Conservation (phyloP, 345 rosid species). For the Eucalyptus erythrocorys region DNA sequence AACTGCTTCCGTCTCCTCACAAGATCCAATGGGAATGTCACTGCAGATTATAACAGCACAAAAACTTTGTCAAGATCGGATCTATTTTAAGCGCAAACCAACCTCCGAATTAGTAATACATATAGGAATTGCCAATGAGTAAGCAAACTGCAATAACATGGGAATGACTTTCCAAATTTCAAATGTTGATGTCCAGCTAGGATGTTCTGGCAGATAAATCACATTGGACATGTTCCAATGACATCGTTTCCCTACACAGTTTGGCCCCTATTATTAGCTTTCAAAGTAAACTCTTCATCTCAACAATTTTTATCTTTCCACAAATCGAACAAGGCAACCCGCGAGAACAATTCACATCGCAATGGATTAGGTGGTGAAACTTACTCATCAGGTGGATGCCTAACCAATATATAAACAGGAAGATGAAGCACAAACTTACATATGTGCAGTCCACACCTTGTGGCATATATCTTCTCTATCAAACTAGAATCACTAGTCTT, state of each 20-base stretch:
- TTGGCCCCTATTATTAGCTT: background rate
- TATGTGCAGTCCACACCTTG: background rate
- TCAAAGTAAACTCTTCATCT: background rate
- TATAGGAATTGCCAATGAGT: background rate
- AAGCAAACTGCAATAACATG: background rate
- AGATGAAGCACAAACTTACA: background rate
- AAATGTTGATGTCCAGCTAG: background rate
- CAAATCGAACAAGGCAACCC: background rate
- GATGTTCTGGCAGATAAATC: background rate
- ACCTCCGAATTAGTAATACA: background rate
- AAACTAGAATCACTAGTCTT: background rate
- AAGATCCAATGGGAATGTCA: constrained; percentile 86
- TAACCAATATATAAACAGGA: background rate
- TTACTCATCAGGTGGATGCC: background rate
- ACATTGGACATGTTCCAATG: background rate
- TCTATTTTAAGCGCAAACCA: background rate
- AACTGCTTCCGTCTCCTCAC: constrained; percentile 90
- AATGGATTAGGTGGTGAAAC: background rate
- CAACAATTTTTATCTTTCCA: background rate
- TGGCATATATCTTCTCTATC: background rate
- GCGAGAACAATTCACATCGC: background rate
- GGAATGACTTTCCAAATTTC: background rate
- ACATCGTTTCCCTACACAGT: background rate
- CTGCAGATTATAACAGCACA: constrained; percentile 22
- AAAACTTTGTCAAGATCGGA: background rate